Evolutionary conservation across 1,284 basidiomycete species (phyloP), one percentile per base, ranked within the genome.

Genomic region (Apiotrichum laibachii): DNA sequence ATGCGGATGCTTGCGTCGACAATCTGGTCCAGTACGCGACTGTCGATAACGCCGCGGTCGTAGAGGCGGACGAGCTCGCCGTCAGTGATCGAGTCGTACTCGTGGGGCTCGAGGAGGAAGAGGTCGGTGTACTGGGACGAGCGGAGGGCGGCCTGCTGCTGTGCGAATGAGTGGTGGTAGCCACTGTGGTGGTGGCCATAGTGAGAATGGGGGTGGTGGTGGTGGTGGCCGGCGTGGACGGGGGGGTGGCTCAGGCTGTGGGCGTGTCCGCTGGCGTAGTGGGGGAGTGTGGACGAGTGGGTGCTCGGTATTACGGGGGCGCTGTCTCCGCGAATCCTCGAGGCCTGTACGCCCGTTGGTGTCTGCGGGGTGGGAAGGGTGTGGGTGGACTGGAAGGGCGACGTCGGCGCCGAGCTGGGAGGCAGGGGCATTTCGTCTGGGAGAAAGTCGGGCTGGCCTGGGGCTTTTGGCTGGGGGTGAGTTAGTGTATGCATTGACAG

Each of bases 41-140:
- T 56, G 26, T 63, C 59, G 21, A 63, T 60, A 15, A 63, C 59
- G 13, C 62, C 62, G 16, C 62, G 56, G 54, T 63, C 62, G 39
- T 51, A 63, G 11, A 63, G 59, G 18, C 62, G 62, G 12, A 63
- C 59, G 19, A 63, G 62, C 48, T 63, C 62, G 56, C 59, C 59
- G 51, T 63, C 62, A 0, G 62, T 60, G 56, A 63, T 63, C 31
- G 46, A 51, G 56, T 63, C 62, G 51, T 63, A 63, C 62, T 63
- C 62, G 62, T 63, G 62, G 12, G 62, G 62, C 54, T 63, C 62
- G 42, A 63, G 56, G 26, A 56, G 54, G 37, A 63, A 63, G 22
- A 63, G 59, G 51, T 63, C 62, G 9, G 62, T 56, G 51, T 63
- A 63, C 54, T 63, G 59, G 22, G 61, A 49, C 34, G 40, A 44